Conservation (phyloP, 108 stramenopile species). For the Cyclotella cryptica region DNA sequence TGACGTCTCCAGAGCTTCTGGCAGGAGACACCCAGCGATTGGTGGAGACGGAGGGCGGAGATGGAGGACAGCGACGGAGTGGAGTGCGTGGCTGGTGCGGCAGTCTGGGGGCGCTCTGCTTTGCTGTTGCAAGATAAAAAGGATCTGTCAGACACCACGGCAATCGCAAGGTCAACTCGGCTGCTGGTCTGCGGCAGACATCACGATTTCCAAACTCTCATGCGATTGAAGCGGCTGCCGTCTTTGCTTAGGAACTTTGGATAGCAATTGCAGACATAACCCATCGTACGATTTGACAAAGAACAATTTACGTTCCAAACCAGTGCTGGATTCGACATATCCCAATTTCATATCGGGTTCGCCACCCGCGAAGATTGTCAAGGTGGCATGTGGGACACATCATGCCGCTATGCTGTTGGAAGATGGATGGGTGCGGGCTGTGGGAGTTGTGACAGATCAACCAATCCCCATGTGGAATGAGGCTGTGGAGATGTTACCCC, state of each 20-base stretch:
- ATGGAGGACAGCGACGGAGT: slow-evolving; percentile 22
- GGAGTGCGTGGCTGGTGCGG: slow-evolving; percentile 54
- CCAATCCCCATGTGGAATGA: slow-evolving; percentile 63
- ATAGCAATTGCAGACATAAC: slow-evolving; percentile 70
- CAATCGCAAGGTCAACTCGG: slow-evolving; percentile 22
- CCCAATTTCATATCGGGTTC: slow-evolving; percentile 68
- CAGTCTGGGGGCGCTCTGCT: slow-evolving; percentile 83
- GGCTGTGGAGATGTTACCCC: slow-evolving; percentile 74
- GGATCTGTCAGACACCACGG: too few relatives aligned
- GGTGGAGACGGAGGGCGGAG: too few relatives aligned
- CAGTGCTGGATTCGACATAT: slow-evolving; percentile 44
- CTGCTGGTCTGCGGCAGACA: slow-evolving; percentile 77
- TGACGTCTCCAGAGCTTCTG: slow-evolving; percentile 62
- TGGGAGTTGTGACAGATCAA: slow-evolving; percentile 83
- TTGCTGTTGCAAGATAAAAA: slow-evolving; percentile 34
- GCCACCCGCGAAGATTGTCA: slow-evolving; percentile 58
- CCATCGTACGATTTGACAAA: slow-evolving; percentile 27
- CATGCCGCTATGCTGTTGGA: slow-evolving; percentile 85
- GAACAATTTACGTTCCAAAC: slow-evolving; percentile 47
- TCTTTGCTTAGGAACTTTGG: slow-evolving; percentile 55
- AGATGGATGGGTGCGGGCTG: slow-evolving; percentile 84
- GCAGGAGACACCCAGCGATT: slow-evolving; percentile 24
- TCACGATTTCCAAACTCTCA: slow-evolving; percentile 77
- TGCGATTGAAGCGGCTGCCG: slow-evolving; percentile 79
- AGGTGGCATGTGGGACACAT: slow-evolving; percentile 84